Evolutionary conservation across 2,329 filamentous ascomycete species (phyloP).

Genomic region (Curvularia spicifera): DNA sequence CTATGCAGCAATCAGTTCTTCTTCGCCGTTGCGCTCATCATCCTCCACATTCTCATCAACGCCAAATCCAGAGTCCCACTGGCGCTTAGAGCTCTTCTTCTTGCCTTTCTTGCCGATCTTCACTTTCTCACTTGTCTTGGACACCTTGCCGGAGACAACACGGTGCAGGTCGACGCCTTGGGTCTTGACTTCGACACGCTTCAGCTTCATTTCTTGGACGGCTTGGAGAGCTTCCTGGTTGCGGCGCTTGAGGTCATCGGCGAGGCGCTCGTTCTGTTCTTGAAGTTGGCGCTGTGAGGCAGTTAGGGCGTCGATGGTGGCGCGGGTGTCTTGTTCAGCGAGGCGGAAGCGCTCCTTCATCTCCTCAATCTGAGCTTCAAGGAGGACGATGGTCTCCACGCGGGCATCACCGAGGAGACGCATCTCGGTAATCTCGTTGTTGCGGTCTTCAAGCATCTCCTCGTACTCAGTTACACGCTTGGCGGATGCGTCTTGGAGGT

Average conservation of each 20-base stretch:
- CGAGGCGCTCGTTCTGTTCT: constrained; percentile 40
- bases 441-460: constrained; percentile 34
- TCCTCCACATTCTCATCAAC: constrained; percentile 33
- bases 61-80: constrained; percentile 46
- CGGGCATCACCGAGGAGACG: constrained; percentile 43
- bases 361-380: constrained; percentile 41
- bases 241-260: constrained; percentile 36
- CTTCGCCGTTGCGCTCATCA: constrained; percentile 19
- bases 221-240: constrained; percentile 38
- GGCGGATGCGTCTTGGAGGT: constrained; percentile 37
- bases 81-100: constrained; percentile 35
- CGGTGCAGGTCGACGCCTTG: constrained; percentile 34
- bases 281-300: constrained; percentile 37
- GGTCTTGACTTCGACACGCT: constrained; percentile 41
- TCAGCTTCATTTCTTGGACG: constrained; percentile 43
- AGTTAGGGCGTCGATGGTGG: constrained; percentile 42
- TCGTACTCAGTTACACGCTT: constrained; percentile 35
- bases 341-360: constrained; percentile 42
- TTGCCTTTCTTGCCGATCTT: constrained; percentile 43
- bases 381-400: constrained; percentile 38
- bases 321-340: constrained; percentile 36
- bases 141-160: constrained; percentile 39
- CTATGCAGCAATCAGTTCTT: constrained; percentile 26
- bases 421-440: constrained; percentile 44
- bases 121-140: constrained; percentile 42